Base-by-base conservation (phyloP, 2,329 filamentous ascomycete species). In the Leptosphaerulina australis region DNA sequence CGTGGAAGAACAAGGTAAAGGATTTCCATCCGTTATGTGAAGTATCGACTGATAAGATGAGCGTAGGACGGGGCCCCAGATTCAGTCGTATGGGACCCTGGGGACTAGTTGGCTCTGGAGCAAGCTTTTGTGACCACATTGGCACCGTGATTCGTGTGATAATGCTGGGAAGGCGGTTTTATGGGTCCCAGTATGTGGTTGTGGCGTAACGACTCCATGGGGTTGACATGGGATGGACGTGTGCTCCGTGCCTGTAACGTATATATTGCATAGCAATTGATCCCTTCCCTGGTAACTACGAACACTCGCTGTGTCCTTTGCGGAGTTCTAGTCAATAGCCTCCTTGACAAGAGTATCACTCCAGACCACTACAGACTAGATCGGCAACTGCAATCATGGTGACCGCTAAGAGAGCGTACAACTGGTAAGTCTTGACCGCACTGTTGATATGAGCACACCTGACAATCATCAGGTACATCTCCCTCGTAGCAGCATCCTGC, bases 401-500 rank as follows among this genome's bases (percentile, higher is more conserved):
- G 44, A 57, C 66, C 53, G 46, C 56, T 10, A 75, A 70, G 55
- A 69, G 71, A 57, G 64, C 72, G 39, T 80, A 80, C 68, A 80
- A 81, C 64, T 79, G 77, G 76, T 78, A 63, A 14, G 28, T 29
- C 31, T 34, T 15, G 10, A 39, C n/a, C n/a, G 20, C 12, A 26
- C 14, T 12, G 21, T 18, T 14, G n/a, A 8, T 18, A 22, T 25
- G 15, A 21, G 4, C n/a, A 24, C n/a, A 20, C 8, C 48, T 62
- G 36, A 64, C 50, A 30, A 24, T 39, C 2, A 29, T 5, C 44
- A 82, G 83, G 84, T 88, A 86, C 75, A 83, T 87, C 58, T 86
- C 84, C 52, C 76, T 88, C 40, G 83, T 88, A 58, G 86, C 86
- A 48, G 86, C 87, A 63, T 84, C 85, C 69, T 88, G 85, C 70